These are phyloP conservation scores for Mycena amicta DNA, from an alignment of 768 basidiomycete genomes.

Conservation along the genomic window DNA sequence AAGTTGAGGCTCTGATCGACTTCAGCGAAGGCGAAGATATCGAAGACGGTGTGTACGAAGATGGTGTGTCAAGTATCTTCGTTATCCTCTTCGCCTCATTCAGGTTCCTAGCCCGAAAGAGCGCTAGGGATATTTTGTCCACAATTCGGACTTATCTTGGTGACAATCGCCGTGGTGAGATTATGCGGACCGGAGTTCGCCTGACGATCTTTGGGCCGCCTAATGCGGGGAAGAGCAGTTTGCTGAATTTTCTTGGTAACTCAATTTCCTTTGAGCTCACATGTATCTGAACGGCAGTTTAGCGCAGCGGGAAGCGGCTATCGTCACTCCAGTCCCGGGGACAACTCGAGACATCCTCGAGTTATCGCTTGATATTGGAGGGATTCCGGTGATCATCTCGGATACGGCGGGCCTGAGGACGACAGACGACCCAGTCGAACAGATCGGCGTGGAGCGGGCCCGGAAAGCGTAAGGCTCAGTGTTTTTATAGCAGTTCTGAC, in stretches of 20 bases:
- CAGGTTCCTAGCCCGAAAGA: slow-evolving; percentile 48
- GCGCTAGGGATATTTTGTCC: slow-evolving; percentile 50
- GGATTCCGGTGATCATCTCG: slow-evolving; percentile 75
- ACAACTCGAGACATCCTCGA: slow-evolving; percentile 90
- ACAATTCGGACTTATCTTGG: slow-evolving; percentile 59
- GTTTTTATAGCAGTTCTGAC: slow-evolving; percentile 2
- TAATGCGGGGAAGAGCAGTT: slow-evolving; percentile 91
- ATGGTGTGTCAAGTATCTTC: slow-evolving; percentile 48
- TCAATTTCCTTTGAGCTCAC: background rate
- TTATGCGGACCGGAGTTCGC: slow-evolving; percentile 78
- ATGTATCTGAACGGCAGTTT: background rate
- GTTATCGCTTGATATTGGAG: slow-evolving; percentile 85
- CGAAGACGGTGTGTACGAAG: slow-evolving; percentile 76
- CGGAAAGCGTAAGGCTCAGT: slow-evolving; percentile 54
- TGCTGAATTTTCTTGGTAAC: slow-evolving; percentile 82
- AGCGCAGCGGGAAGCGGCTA: slow-evolving; percentile 89
- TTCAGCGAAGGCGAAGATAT: slow-evolving; percentile 92
- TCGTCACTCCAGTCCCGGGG: slow-evolving; percentile 85
- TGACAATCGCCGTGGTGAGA: slow-evolving; percentile 80
- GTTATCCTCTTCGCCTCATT: background rate
- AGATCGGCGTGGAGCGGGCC: slow-evolving; percentile 80
- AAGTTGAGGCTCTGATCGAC: slow-evolving; percentile 88
- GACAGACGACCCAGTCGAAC: slow-evolving; percentile 73
- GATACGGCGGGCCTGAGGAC: slow-evolving; percentile 86
- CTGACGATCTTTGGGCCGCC: slow-evolving; percentile 91